Evolutionary conservation across 2,329 filamentous ascomycete genomes (phyloP).

Genomic region (Colletotrichum sp.): DNA sequence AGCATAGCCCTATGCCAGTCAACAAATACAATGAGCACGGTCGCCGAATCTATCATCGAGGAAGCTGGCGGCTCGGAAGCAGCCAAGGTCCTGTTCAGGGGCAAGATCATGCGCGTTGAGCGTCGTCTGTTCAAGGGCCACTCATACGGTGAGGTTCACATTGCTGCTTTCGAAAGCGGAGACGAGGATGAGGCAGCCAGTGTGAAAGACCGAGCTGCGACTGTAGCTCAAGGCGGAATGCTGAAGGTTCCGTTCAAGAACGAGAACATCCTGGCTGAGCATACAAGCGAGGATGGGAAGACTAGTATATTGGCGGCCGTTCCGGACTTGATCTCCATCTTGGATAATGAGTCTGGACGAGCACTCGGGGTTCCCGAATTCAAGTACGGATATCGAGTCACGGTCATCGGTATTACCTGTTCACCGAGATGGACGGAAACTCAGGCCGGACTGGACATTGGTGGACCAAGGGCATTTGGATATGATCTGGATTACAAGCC

Average conservation of each 20-base stretch:
- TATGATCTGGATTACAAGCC: constrained; percentile 52
- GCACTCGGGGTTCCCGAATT: constrained; percentile 64
- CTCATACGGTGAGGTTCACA: constrained; percentile 48
- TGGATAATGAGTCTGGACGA: constrained; percentile 61
- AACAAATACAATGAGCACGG: constrained; percentile 53
- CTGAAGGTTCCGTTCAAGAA: constrained; percentile 33
- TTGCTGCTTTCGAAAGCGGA: constrained; percentile 27
- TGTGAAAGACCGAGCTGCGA: neutral
- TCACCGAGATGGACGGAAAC: constrained; percentile 59
- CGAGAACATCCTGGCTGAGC: constrained; percentile 58
- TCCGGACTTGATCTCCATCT: constrained; percentile 60
- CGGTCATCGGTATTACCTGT: constrained; percentile 58
- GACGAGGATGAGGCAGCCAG: constrained; percentile 22
- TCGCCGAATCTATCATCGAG: constrained; percentile 63
- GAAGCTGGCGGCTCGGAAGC: constrained; percentile 59
- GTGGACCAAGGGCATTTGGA: constrained; percentile 43
- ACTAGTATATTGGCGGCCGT: constrained; percentile 52
- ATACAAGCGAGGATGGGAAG: constrained; percentile 37
- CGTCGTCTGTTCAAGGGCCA: constrained; percentile 53
- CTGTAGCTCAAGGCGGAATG: constrained; percentile 22
- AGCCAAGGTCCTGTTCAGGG: constrained; percentile 64
- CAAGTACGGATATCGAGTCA: constrained; percentile 55
- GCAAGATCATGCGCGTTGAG: constrained; percentile 64
- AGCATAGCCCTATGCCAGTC: constrained; percentile 3
- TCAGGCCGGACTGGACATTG: constrained; percentile 50